Conservation (phyloP, 495 filamentous ascomycete genomes). For the Podospora appendiculata region DNA sequence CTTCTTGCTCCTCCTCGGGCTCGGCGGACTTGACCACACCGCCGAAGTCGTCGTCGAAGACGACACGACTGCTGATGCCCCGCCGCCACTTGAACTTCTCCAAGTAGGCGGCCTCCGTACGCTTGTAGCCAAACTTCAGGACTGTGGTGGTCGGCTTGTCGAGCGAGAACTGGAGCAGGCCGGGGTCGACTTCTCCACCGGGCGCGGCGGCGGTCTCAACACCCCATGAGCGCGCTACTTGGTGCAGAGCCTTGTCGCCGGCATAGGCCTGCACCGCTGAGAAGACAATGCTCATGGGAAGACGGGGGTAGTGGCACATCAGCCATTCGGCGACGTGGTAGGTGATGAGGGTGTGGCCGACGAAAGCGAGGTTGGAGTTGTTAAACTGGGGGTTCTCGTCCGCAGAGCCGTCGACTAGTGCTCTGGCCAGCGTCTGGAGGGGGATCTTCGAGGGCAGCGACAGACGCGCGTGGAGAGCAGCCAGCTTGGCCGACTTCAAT, state of each 20-base stretch:
- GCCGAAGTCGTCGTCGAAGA: constrained; percentile 77
- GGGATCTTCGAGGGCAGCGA: constrained; percentile 75
- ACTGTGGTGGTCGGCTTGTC: constrained; percentile 49
- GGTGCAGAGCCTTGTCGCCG: constrained; percentile 60
- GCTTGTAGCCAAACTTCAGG: constrained; percentile 30
- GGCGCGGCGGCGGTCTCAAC: constrained; percentile 76
- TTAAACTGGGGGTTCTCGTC: constrained; percentile 56
- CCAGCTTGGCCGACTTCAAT: constrained; percentile 76
- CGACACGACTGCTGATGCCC: constrained; percentile 59
- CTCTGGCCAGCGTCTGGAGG: constrained; percentile 74
- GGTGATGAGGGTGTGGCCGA: constrained; percentile 75
- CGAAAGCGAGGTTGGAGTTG: constrained; percentile 61
- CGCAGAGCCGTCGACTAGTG: constrained; percentile 76
- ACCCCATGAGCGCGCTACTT: constrained; percentile 78
- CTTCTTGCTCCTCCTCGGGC: neutral
- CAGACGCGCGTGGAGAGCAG: constrained; percentile 87
- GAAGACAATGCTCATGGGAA: constrained; percentile 75
- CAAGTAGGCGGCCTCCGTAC: constrained; percentile 27
- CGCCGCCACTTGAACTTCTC: constrained; percentile 53
- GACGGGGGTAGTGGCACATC: constrained; percentile 76
- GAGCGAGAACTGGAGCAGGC: constrained; percentile 74
- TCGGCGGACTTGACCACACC: constrained; percentile 30
- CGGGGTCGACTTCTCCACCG: constrained; percentile 86
- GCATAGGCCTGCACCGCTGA: constrained; percentile 76
- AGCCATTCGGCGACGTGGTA: constrained; percentile 85